Conservation (phyloP, 2,329 filamentous ascomycete genomes). For the Fusarium buharicum region DNA sequence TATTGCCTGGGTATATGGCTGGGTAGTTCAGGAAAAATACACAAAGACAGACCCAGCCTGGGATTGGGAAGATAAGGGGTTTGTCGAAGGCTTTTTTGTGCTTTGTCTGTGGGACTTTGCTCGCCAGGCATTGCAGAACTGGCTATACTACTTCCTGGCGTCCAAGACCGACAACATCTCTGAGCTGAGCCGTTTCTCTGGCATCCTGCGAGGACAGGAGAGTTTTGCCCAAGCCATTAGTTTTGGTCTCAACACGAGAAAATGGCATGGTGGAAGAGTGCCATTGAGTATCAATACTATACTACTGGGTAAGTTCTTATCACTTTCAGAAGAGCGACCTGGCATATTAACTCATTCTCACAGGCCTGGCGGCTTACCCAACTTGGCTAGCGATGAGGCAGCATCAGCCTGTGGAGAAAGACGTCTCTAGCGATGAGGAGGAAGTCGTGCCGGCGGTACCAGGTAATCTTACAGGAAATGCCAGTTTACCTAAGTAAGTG, state of each 20-base stretch:
- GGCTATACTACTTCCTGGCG: slow-evolving; percentile 65
- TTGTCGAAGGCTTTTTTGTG: slow-evolving; percentile 60
- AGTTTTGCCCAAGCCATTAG: slow-evolving; percentile 54
- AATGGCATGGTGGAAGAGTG: slow-evolving; percentile 53
- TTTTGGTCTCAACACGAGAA: slow-evolving; percentile 53
- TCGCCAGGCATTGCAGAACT: slow-evolving; percentile 64
- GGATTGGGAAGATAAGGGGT: slow-evolving; percentile 57
- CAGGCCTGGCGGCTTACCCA: slow-evolving; percentile 2
- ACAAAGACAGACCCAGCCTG: slow-evolving; percentile 53
- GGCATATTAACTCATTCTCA: neutral
- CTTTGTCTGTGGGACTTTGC: slow-evolving; percentile 61
- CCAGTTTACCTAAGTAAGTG: neutral
- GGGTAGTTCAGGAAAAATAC: slow-evolving; percentile 64
- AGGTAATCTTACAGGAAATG: neutral
- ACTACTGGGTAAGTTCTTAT: slow-evolving; percentile 48
- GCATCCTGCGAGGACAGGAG: slow-evolving; percentile 55
- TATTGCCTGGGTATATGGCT: slow-evolving; percentile 62
- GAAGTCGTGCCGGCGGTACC: neutral
- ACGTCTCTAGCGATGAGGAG: slow-evolving; percentile 1
- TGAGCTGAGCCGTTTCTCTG: slow-evolving; percentile 57
- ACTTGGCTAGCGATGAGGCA: slow-evolving; percentile 43
- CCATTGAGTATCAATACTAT: slow-evolving; percentile 54
- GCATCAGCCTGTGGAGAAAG: slow-evolving; percentile 43
- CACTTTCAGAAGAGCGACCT: neutral
- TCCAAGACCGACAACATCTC: slow-evolving; percentile 67